Percentiles rank a stretch among this genome's conserved stretches.
Conservation (phyloP, 2,329 filamentous ascomycete genomes). For the Penicillium decumbens region DNA sequence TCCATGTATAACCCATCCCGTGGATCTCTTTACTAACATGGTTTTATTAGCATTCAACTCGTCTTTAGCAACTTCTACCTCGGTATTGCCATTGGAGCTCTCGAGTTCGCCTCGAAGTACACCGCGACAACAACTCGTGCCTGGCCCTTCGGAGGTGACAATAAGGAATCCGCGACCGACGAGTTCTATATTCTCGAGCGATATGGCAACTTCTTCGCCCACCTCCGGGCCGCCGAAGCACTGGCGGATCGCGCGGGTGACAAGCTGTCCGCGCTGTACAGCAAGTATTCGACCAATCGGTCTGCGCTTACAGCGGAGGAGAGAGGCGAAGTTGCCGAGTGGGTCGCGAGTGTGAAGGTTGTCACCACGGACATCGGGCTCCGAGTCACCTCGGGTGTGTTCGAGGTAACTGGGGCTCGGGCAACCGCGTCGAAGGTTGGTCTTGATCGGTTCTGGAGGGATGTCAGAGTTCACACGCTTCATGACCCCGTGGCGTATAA, state of each 20-base stretch:
- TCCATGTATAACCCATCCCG: no score
- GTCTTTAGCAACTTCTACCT: conserved; percentile 65
- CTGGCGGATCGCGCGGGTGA: conserved; percentile 55
- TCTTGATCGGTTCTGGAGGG: conserved; percentile 62
- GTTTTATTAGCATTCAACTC: conserved; percentile 51
- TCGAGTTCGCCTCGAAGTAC: conserved; percentile 54
- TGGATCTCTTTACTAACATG: background rate
- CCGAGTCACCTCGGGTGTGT: conserved; percentile 56
- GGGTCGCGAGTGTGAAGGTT: conserved; percentile 60
- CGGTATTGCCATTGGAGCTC: conserved; percentile 57
- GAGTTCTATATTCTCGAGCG: conserved; percentile 63
- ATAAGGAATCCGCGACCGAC: conserved; percentile 56
- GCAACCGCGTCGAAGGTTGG: conserved; percentile 56
- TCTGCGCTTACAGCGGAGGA: conserved; percentile 46
- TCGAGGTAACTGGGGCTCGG: conserved; percentile 60
- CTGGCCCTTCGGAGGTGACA: conserved; percentile 62
- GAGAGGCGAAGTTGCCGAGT: conserved; percentile 59
- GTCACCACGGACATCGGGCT: conserved; percentile 58
- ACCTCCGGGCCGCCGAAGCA: conserved; percentile 56
- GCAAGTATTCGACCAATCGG: conserved; percentile 40
- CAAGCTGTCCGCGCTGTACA: conserved; percentile 48
- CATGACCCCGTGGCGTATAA: conserved; percentile 67
- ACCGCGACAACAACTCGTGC: conserved; percentile 55
- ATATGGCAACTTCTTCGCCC: conserved; percentile 61
- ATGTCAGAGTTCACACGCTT: conserved; percentile 61